A percentile compares a stretch with the other conserved stretches of the same genome.
phyloP scores from a whole-genome alignment of 2,329 filamentous ascomycete species.

The Monosporascus sp. region DNA sequence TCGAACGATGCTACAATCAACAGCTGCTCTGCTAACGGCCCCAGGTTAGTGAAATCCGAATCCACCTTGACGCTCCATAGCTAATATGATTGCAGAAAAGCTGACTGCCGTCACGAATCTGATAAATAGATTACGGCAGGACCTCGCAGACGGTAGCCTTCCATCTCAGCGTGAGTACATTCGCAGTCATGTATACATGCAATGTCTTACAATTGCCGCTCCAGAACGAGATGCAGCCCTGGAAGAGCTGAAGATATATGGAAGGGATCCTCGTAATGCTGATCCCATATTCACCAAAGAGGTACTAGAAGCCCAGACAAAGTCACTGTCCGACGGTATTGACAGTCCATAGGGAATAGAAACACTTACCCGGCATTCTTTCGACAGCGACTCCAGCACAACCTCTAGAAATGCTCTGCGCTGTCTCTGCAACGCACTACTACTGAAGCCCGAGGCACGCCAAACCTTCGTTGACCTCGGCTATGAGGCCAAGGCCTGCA shows the following conservation, averaged over 20 bases:
- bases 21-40: conserved; percentile 28
- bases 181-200: background rate
- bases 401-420: conserved; percentile 72
- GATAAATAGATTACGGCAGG: conserved; percentile 54
- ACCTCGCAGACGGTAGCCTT: conserved; percentile 56
- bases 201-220: conserved; percentile 7
- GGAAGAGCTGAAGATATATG: conserved; percentile 71
- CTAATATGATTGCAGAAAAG: conserved; percentile 46
- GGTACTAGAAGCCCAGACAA: conserved; percentile 36
- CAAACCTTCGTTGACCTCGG: conserved; percentile 69
- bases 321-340: conserved; percentile 4
- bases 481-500: conserved; percentile 61
- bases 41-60: conserved; percentile 30
- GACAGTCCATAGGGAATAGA: conserved; percentile 58
- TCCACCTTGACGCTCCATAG: conserved; percentile 4
- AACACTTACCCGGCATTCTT: conserved; percentile 66
- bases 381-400: conserved; percentile 56
- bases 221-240: conserved; percentile 58
- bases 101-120: conserved; percentile 61
- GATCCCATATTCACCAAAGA: conserved; percentile 79
- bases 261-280: conserved; percentile 65
- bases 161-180: conserved; percentile 50
- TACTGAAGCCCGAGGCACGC: conserved; percentile 62
- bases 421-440: conserved; percentile 78
- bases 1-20: conserved; percentile 8